Base-by-base conservation (phyloP, 306 rosid genomes). In the Calophaca sinica region DNA sequence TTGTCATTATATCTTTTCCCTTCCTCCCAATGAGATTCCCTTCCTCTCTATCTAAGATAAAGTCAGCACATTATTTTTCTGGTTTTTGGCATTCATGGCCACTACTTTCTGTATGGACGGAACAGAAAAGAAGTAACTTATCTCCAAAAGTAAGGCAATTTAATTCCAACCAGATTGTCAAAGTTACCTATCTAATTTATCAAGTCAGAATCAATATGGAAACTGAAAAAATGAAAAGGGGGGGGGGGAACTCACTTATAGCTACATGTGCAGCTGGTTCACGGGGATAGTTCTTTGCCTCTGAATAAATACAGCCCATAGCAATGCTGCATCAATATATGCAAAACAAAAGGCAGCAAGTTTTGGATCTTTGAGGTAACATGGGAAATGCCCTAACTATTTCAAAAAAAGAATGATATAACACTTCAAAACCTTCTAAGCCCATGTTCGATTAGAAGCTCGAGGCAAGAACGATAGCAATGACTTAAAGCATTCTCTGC, bases 261-360 rank as follows among this genome's bases (percentile, higher is more conserved):
- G 99, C 90, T 57, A 94, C 99, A 84, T 94, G 99, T 9, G 99
- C 97, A 74, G 99, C 99, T 72, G 99, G 96, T 82, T 94, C 99
- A 74, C 99, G 97, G 67, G 99, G 97, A 85, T 94, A 94, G 81
- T 87, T 94, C 86, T 94, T 94, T 75, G 89, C 80, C 69, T 94
- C 99, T 6, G 97, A 84, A 80, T 94, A 94, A 76, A 92, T 94
- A 80, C 99, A 92, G 13, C 96, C 96, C 85, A 74, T 86, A 67
- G 99, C 99, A 85, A 94, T 94, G 85, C 99, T 94, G 89, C 89
- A 89, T 71, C 36, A 41, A 69, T 32, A 68, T 38, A 70, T 68
- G 57, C 42, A n/a, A 12, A 76, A 48, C 76, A 45, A 66, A 66
- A 6, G 2, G 7, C 5, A 62, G 72, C 72, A 77, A 87, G 69